These are phyloP conservation scores for Colletotrichum melonis DNA, from an alignment of 2,329 filamentous ascomycete genomes.

Conservation along the genomic window DNA sequence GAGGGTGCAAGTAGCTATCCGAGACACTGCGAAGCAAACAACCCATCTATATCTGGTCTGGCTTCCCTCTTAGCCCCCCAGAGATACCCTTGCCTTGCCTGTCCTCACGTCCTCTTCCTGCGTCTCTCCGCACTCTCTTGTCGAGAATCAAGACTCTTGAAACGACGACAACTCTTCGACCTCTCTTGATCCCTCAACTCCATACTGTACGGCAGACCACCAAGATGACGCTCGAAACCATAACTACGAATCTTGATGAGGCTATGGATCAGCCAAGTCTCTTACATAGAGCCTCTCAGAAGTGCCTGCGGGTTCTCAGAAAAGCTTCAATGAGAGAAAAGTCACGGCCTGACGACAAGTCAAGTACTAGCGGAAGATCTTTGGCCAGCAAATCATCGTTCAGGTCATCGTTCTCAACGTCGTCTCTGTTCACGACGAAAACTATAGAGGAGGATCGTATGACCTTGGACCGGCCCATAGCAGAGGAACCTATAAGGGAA, in stretches of 20 bases:
- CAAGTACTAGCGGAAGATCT: not conserved
- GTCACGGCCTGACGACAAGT: not conserved
- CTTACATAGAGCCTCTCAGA: constrained; percentile 3
- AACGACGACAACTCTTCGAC: not conserved
- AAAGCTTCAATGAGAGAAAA: not conserved
- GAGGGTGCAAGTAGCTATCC: constrained; percentile 18
- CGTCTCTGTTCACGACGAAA: not conserved
- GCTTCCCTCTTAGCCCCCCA: not conserved
- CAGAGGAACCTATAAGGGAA: not conserved
- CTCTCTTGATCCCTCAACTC: not conserved
- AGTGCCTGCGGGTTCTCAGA: not conserved
- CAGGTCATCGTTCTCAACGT: not conserved
- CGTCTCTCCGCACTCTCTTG: not conserved
- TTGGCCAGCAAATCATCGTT: not conserved
- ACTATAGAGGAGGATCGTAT: not conserved
- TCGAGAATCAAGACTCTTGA: not conserved
- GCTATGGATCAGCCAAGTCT: not conserved
- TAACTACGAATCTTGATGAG: too few relatives aligned
- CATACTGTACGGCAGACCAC: not conserved
- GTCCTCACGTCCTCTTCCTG: not conserved
- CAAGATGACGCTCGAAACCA: not conserved
- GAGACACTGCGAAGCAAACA: constrained; percentile 28
- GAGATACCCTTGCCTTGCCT: not conserved
- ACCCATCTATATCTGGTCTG: constrained; percentile 20
- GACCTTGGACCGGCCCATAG: not conserved